phyloP scores from a whole-genome alignment of 2,329 filamentous ascomycete species.

The Penicillium oxalicum region DNA sequence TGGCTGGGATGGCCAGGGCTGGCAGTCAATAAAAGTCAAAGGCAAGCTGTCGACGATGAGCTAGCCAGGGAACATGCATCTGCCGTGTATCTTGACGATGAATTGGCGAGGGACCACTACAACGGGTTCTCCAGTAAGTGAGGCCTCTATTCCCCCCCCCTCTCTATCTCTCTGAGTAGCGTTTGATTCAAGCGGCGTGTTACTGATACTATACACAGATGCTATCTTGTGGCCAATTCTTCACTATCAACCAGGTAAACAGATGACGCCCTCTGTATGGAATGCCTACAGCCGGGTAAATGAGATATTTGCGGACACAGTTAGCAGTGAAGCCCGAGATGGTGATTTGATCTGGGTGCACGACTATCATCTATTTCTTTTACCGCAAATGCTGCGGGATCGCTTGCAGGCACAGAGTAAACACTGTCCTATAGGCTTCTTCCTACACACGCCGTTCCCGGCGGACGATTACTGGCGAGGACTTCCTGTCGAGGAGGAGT shows the following conservation, averaged over 20 bases:
- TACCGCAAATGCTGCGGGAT: conserved; percentile 80
- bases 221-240: background rate
- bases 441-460: conserved; percentile 87
- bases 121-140: background rate
- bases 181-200: background rate
- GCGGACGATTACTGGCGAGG: conserved; percentile 89
- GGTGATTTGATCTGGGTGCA: conserved; percentile 91
- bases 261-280: conserved; percentile 64
- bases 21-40: background rate
- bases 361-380: conserved; percentile 90
- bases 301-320: conserved; percentile 74
- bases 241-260: conserved; percentile 39
- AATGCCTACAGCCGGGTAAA: conserved; percentile 82
- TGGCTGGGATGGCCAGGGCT: background rate
- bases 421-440: conserved; percentile 89
- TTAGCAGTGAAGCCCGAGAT: conserved; percentile 74
- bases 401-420: conserved; percentile 63
- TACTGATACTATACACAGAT: background rate
- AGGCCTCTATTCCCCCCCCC: no score
- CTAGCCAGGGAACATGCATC: background rate
- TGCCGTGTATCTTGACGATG: background rate
- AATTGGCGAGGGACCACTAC: background rate
- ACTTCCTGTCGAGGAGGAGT: conserved; percentile 74
- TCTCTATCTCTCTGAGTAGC: conserved; percentile 47
- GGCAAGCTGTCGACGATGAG: background rate